phyloP scores from a whole-genome alignment of 129 eudicot genomes.

The Flaveria trinervia region DNA sequence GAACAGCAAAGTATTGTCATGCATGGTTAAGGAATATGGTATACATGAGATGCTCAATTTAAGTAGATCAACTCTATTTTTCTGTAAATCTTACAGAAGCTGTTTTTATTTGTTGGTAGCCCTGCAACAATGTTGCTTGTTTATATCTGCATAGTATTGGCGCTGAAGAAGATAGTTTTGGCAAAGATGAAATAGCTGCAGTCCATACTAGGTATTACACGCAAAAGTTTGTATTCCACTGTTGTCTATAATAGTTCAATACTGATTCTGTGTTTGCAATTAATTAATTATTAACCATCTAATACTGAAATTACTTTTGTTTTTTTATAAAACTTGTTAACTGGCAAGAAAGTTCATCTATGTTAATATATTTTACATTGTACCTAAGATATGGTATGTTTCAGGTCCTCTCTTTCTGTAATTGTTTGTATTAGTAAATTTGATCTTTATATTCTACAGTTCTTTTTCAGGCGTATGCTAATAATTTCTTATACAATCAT shows the following conservation, averaged over 20 bases:
- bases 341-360: not conserved
- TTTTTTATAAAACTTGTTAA: not conserved
- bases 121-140: slow-evolving; percentile 81
- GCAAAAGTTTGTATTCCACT: not conserved
- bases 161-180: slow-evolving; percentile 88
- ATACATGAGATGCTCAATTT: slow-evolving; percentile 20
- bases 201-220: slow-evolving; percentile 71
- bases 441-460: not conserved
- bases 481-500: not conserved
- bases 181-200: slow-evolving; percentile 92
- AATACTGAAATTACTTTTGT: not conserved
- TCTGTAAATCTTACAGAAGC: not conserved
- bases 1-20: slow-evolving; percentile 93
- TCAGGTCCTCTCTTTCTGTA: not conserved
- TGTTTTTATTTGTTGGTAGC: slow-evolving; percentile 44
- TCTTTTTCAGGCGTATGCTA: not conserved
- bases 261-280: not conserved
- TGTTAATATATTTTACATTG: not conserved
- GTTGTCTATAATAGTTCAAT: not conserved
- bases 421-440: not conserved
- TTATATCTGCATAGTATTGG: slow-evolving; percentile 80
- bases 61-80: not conserved
- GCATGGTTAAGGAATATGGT: slow-evolving; percentile 86
- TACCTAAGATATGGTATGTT: not conserved
- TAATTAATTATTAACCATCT: not conserved